Evolutionary conservation across 768 basidiomycete species (phyloP), one percentile per base, ranked within the genome.

Genomic region (Tylopilus sp.): DNA sequence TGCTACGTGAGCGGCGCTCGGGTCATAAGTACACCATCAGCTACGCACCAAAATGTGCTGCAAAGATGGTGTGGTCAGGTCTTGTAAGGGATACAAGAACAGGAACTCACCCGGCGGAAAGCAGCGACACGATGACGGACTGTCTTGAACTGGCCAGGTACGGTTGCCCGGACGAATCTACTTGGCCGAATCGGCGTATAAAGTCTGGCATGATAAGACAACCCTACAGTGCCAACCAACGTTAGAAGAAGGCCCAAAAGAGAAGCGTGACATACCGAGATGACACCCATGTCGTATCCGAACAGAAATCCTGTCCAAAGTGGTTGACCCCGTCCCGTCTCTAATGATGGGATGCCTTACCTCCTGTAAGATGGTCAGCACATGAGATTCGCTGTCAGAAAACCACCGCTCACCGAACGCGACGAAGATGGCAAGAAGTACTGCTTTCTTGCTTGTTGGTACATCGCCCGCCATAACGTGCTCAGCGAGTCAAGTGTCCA

Each of bases 121-220:
- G 72, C 4, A 89, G 74, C 7, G 87, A 90, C 0, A 88, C 88
- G 48, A 90, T 90, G 44, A 89, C 85, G 0, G 85, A 85, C 60
- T 88, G 80, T 31, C 31, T 31, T 11, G 31, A 79, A 52, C 79
- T 78, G 3, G 82, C 79, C 10, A 91, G 69, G 52, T 78, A 71
- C 44, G 70, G 70, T 30, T 69, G 56, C 4, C 85, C 85, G 53
- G 79, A 61, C 3, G 64, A 59, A 43, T 69, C 75, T 4, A 74
- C 46, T 59, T 81, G 71, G 28, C 86, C 88, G 61, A 90, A 89
- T 12, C 86, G 79, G 47, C 70, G 57, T 57, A 87, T 75, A 65
- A 90, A 90, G 64, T 89, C 86, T 8, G 79, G 79, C 85, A 88
- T 88, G 52, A 89, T 88, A 28, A 90, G 68, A 60, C 85, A 88